Percentiles rank a stretch among this genome's conserved stretches.
Conservation (phyloP, 495 filamentous ascomycete species). For the Neurospora terricola region DNA sequence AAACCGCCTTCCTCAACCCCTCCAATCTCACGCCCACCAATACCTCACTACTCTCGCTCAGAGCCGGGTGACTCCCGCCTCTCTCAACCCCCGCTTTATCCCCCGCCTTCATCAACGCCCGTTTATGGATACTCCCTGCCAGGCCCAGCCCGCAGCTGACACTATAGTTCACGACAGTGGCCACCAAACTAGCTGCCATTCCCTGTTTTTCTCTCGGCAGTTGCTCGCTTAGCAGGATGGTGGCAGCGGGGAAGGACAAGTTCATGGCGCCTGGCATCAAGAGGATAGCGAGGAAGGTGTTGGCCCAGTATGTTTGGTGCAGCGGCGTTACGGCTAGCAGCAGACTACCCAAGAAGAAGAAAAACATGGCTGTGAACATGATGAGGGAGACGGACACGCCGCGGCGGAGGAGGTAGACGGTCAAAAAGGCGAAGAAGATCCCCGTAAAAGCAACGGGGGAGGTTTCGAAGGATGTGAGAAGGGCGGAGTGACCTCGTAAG, state of each 20-base stretch:
- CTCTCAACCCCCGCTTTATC: not conserved
- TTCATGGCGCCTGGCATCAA: conserved; percentile 51
- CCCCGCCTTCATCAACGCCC: not conserved
- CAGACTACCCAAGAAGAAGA: conserved; percentile 29
- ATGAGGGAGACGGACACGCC: conserved; percentile 29
- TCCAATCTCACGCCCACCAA: conserved; percentile 22
- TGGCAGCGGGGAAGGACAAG: conserved; percentile 29
- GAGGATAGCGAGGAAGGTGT: conserved; percentile 44
- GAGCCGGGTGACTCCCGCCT: not conserved
- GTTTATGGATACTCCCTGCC: conserved; percentile 31
- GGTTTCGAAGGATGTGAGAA: conserved; percentile 26
- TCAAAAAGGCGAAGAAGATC: conserved; percentile 23
- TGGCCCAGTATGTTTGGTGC: conserved; percentile 48
- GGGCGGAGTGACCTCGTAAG: conserved; percentile 33
- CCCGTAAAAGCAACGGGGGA: conserved; percentile 28
- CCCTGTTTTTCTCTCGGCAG: conserved; percentile 52
- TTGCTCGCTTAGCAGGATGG: conserved; percentile 46
- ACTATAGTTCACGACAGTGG: conserved; percentile 34
- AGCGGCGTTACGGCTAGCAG: conserved; percentile 37
- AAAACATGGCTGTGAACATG: conserved; percentile 37
- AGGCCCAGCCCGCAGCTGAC: conserved; percentile 37
- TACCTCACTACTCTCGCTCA: not conserved
- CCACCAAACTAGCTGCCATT: conserved; percentile 33
- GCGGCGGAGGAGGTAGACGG: conserved; percentile 34
- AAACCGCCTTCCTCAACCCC: conserved; percentile 48